Conservation (phyloP, 192 early-diverging fungal species). For the Rhizoclosmatium sp. region DNA sequence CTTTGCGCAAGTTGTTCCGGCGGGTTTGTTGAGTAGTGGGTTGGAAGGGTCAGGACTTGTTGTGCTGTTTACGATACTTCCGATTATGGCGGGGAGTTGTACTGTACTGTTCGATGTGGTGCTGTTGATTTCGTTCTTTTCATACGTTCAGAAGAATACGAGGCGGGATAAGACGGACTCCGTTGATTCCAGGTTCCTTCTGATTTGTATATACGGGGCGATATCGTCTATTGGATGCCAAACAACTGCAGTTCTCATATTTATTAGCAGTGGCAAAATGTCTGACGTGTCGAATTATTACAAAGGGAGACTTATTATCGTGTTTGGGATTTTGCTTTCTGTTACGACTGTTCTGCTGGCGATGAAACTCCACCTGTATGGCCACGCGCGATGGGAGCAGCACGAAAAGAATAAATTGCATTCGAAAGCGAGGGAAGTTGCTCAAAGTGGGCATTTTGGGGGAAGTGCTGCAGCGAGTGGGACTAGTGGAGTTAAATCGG, state of each 20-base stretch:
- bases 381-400: background rate
- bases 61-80: background rate
- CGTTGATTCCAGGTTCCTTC: background rate
- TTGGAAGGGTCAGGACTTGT: background rate
- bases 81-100: background rate
- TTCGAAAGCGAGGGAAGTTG: background rate
- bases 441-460: background rate
- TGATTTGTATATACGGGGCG: background rate
- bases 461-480: background rate
- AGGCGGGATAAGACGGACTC: background rate
- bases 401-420: background rate
- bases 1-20: background rate
- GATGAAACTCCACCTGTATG: background rate
- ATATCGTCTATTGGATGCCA: background rate
- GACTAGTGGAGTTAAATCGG: too few relatives aligned
- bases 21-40: background rate
- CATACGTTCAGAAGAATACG: background rate
- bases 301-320: background rate
- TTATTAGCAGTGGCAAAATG: too few relatives aligned
- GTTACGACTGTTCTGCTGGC: background rate
- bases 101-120: background rate
- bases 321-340: background rate
- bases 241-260: too few relatives aligned
- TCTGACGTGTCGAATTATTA: too few relatives aligned
- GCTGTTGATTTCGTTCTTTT: background rate